phyloP scores from a whole-genome alignment of 2,329 filamentous ascomycete species.

The Periconia macrospinosa region DNA sequence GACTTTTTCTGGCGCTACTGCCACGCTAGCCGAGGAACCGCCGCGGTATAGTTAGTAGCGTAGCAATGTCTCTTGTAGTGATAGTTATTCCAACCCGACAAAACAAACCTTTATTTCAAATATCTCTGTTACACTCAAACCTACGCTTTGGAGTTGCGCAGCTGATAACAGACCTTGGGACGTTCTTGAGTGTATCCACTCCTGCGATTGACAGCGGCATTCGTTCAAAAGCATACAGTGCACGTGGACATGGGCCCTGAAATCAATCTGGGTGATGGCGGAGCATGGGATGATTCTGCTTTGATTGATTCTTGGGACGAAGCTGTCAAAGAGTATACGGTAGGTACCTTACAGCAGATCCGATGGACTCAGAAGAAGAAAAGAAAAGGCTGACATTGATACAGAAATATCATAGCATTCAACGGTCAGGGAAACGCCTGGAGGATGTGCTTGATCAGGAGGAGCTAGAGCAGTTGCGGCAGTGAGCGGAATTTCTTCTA shows the following conservation, averaged over 20 bases:
- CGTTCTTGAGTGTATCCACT: too few relatives aligned
- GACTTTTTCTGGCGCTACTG: slow-evolving; percentile 13
- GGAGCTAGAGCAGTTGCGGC: slow-evolving; percentile 33
- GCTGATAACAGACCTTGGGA: too few relatives aligned
- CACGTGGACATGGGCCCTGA: slow-evolving; percentile 22
- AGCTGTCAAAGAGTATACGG: slow-evolving; percentile 41
- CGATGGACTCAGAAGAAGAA: background rate
- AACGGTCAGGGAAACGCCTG: slow-evolving; percentile 37
- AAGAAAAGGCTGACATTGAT: slow-evolving; percentile 14
- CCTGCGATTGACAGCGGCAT: background rate
- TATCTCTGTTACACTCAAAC: background rate
- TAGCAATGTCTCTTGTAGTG: background rate
- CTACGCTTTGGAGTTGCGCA: background rate
- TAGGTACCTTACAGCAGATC: slow-evolving; percentile 19
- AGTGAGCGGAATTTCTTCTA: slow-evolving; percentile 19
- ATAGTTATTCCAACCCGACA: background rate
- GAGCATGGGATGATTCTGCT: slow-evolving; percentile 44
- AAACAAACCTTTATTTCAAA: background rate
- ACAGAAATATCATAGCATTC: slow-evolving; percentile 44
- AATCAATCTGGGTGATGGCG: slow-evolving; percentile 32
- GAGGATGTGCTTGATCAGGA: slow-evolving; percentile 37
- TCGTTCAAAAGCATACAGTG: background rate
- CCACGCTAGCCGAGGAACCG: slow-evolving; percentile 10
- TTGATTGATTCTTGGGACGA: slow-evolving; percentile 39
- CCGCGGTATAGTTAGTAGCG: background rate